Evolutionary conservation across 768 basidiomycete genomes (phyloP).

Genomic region (Auricularia cornea): DNA sequence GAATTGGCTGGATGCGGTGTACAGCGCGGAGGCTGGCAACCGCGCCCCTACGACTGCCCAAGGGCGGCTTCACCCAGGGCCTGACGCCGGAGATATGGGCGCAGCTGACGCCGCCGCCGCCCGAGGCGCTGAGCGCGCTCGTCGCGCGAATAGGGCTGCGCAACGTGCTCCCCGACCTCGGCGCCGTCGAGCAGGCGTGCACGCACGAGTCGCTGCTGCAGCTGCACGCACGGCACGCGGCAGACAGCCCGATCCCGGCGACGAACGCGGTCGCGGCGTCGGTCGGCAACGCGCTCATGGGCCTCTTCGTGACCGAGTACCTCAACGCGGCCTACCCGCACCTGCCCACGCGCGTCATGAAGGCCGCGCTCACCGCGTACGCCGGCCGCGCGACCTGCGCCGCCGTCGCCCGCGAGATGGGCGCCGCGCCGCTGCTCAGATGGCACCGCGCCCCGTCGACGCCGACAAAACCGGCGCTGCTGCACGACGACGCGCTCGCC

Average conservation of each 20-base stretch:
- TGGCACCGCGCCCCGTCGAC: slow-evolving; percentile 66
- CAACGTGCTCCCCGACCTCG: slow-evolving; percentile 42
- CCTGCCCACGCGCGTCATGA: slow-evolving; percentile 83
- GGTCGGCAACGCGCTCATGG: slow-evolving; percentile 82
- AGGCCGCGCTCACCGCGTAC: slow-evolving; percentile 86
- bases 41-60: background rate
- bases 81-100: slow-evolving; percentile 52
- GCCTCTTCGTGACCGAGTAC: slow-evolving; percentile 82
- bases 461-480: slow-evolving; percentile 39
- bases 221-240: slow-evolving; percentile 48
- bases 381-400: slow-evolving; percentile 82
- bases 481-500: slow-evolving; percentile 82
- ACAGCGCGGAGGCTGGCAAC: background rate
- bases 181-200: slow-evolving; percentile 62
- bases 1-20: background rate
- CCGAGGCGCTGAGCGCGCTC: slow-evolving; percentile 65
- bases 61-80: background rate
- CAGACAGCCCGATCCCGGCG: slow-evolving; percentile 41
- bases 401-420: slow-evolving; percentile 79
- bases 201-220: slow-evolving; percentile 66
- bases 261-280: slow-evolving; percentile 70
- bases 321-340: slow-evolving; percentile 76
- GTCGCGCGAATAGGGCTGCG: slow-evolving; percentile 68
- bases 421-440: slow-evolving; percentile 64
- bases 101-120: slow-evolving; percentile 59